A percentile compares a stretch with the other conserved stretches of the same genome.
These are phyloP conservation scores for Phytophthora rubi DNA, from an alignment of 352 stramenopile species.

Conservation along the genomic window DNA sequence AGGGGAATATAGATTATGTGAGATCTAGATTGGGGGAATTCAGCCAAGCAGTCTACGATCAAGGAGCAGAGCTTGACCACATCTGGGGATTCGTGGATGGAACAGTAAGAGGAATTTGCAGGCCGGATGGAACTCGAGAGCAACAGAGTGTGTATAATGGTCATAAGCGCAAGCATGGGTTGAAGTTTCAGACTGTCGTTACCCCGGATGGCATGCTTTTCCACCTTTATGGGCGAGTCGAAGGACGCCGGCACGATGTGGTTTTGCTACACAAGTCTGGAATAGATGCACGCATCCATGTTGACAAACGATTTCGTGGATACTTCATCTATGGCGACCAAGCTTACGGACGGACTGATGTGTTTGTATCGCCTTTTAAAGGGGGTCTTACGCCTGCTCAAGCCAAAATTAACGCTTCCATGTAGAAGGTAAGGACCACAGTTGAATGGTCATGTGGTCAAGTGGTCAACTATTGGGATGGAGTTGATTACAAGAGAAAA, in stretches of 20 bases:
- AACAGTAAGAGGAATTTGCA: neutral
- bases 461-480: neutral
- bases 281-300: neutral
- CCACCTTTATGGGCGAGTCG: neutral
- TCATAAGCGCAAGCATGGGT: neutral
- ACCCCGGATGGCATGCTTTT: neutral
- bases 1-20: neutral
- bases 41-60: neutral
- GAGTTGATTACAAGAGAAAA: neutral
- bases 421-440: neutral
- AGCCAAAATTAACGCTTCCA: neutral
- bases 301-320: neutral
- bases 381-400: neutral
- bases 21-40: neutral
- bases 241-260: neutral
- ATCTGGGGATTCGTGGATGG: neutral
- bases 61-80: neutral
- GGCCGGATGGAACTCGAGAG: no score
- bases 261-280: neutral
- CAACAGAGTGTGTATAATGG: neutral
- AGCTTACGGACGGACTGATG: slow-evolving; percentile 1
- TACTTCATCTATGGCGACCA: slow-evolving; percentile 5
- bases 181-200: neutral
- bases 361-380: slow-evolving; percentile 1
- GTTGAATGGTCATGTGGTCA: slow-evolving; percentile 1